Evolutionary conservation across 176 grass and related monocot genomes (phyloP), one percentile per base, ranked within the genome.

Genomic region (Oryza longistaminata): DNA sequence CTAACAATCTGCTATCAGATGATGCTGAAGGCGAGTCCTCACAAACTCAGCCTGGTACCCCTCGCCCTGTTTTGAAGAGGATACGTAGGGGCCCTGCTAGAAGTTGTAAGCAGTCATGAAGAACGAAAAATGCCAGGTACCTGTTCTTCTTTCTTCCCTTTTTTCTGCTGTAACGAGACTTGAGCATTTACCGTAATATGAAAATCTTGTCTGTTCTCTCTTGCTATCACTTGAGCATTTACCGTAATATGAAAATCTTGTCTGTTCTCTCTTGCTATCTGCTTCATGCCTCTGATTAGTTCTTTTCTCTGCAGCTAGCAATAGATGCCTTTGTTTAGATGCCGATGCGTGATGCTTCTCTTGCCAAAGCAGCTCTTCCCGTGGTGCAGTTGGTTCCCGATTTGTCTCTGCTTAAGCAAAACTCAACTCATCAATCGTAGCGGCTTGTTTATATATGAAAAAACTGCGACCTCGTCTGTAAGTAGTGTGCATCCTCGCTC

Each of bases 1-100:
- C 71, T 85, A 53, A 69, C 34, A 34, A 58, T 52, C 24, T 11
- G 14, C 22, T 78, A 46, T 65, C 76, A 92, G 87, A 86, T 80
- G 86, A 89, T 66, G 21, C 68, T 6, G 83, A 70, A 4, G 75
- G 66, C 19, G 16, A 29, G 16, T 82, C 75, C 7, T 77, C 70
- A 25, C 80, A 89, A 81, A 71, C 83, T 24, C 84, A 92, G 31
- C 66, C 73, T 75, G 26, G 21, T 6, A 43, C 0, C 0, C 75
- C 67, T 66, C 80, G 4, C 62, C 25, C 48, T 71, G 2, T 12
- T 80, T 73, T 92, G 13, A 86, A 76, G 58, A 89, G 87, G 84
- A n/a, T 92, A 48, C 43, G 90, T 2, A 87, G 87, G 60, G 87
- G 90, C 5, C 75, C 44, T 73, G 1, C 25, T 17, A 87, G 60